These are phyloP conservation scores for Syncephalastrum sp. DNA, from an alignment of 371 early-diverging fungal genomes.

Conservation along the genomic window DNA sequence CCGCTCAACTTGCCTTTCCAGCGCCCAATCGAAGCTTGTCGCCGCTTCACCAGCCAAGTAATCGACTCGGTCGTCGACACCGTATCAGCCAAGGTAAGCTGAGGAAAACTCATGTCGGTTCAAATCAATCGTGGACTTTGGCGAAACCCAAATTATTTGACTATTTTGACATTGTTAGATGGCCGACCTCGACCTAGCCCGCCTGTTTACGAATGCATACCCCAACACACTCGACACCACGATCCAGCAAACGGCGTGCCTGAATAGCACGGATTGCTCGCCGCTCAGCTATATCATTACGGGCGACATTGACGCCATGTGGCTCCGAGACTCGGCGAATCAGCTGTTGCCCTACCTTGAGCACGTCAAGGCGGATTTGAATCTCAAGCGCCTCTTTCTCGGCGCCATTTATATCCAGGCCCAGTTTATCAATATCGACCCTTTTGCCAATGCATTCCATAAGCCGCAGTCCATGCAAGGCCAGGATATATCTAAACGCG, in stretches of 20 bases:
- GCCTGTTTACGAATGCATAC: constrained; percentile 50
- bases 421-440: constrained; percentile 47
- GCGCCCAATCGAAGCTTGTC: constrained; percentile 40
- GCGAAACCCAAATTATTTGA: neutral
- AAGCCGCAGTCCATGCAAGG: constrained; percentile 23
- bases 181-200: constrained; percentile 46
- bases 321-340: constrained; percentile 70
- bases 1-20: constrained; percentile 40
- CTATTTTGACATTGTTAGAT: constrained; percentile 22
- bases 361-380: constrained; percentile 35
- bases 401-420: constrained; percentile 59
- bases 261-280: constrained; percentile 18
- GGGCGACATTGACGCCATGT: constrained; percentile 71
- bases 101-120: neutral
- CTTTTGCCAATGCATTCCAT: constrained; percentile 53
- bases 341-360: constrained; percentile 59
- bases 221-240: constrained; percentile 69
- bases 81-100: constrained; percentile 35
- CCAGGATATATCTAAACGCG: neutral
- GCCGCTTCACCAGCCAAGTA: constrained; percentile 38
- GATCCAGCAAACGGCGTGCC: constrained; percentile 30
- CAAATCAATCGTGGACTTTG: neutral
- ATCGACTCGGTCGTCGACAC: constrained; percentile 38
- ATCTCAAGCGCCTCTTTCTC: constrained; percentile 42
- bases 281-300: constrained; percentile 62